A percentile compares a stretch with the other conserved stretches of the same genome.
These are phyloP conservation scores for Telfairia occidentalis DNA, from an alignment of 331 rosid genomes.

Conservation along the genomic window DNA sequence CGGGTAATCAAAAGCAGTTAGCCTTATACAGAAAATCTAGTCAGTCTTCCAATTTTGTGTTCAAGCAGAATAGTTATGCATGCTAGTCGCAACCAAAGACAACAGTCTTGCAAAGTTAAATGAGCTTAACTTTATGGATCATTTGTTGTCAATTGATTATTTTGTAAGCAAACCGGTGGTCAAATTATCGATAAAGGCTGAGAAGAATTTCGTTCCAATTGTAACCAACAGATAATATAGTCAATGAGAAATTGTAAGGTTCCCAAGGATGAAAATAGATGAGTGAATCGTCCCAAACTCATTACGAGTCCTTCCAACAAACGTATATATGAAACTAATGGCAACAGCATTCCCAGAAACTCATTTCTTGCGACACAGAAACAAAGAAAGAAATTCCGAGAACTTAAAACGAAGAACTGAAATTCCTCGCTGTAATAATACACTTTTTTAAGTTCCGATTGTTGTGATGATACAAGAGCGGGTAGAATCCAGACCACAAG, in stretches of 20 bases:
- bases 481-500: not conserved
- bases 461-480: not conserved
- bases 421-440: not conserved
- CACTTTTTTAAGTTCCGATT: not conserved
- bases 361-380: too few relatives aligned
- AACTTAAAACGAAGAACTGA: not conserved
- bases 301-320: too few relatives aligned
- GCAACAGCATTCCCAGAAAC: too few relatives aligned
- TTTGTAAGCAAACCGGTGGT: not conserved
- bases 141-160: not conserved
- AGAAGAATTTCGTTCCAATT: not conserved
- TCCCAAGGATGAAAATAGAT: too few relatives aligned
- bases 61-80: not conserved
- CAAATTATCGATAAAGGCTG: not conserved
- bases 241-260: too few relatives aligned
- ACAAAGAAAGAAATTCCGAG: not conserved
- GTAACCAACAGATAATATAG: too few relatives aligned
- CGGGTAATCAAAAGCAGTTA: not conserved
- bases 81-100: not conserved
- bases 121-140: not conserved
- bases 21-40: not conserved
- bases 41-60: not conserved
- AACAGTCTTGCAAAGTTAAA: not conserved
- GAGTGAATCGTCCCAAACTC: too few relatives aligned
- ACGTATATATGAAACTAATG: too few relatives aligned